Evolutionary conservation across 805 yeast genomes (phyloP), one percentile per base, ranked within the genome.

Genomic region (Teunomyces cretensis): DNA sequence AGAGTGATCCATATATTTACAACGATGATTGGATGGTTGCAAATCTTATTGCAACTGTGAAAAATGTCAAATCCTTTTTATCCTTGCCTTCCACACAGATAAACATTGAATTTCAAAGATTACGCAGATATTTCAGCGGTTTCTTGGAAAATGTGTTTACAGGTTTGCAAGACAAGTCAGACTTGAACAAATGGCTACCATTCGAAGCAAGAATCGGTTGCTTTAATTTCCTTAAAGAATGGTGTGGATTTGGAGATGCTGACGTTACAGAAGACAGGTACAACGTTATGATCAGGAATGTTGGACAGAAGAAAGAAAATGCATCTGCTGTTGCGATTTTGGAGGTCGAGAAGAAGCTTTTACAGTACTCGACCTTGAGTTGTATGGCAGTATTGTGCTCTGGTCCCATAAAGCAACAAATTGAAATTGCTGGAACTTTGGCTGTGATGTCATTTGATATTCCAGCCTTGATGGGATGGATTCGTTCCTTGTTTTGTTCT

Each of bases 231-330:
- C 69, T 94, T 45, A 91, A 87, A 52, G 96, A 88, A 60, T 94
- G 99, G 99, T 90, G 97, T 62, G 96, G 96, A 0, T 81, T 80
- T 63, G 97, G 98, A 2, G 83, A 80, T 42, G 72, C 81, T 17
- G 75, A 80, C 7, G 57, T 83, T 2, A 79, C 89, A 2, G 81
- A 80, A 26, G 86, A 84, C 33, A 72, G 97, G 37, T 89, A 89
- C 51, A 60, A 68, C 4, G 53, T 65, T 1, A 84, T 84, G 81
- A 72, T 80, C 13, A 70, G 69, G 33, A 70, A 65, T 9, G 66
- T 69, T 43, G 72, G 65, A 52, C 56, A 57, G 7, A 58, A 59
- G 54, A 73, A 58, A 47, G 79, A 66, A 38, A 64, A 64, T 7
- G 69, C 72, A 3, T 75, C 88, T 0, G 68, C 88, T 7, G 78